phyloP scores from a whole-genome alignment of 306 rosid species.

The Malus asiatica region DNA sequence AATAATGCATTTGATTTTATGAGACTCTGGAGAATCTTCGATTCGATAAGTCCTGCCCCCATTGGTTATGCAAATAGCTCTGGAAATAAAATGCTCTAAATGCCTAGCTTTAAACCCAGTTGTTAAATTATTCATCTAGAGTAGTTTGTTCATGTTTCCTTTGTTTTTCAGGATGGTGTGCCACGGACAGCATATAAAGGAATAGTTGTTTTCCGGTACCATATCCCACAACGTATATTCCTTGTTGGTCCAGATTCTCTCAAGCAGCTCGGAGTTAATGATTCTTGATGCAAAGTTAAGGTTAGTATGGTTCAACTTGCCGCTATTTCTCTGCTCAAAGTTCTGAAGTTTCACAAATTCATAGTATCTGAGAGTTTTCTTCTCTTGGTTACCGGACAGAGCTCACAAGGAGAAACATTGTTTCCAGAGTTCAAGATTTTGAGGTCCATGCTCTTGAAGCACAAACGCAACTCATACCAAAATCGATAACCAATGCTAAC shows the following conservation, averaged over 20 bases:
- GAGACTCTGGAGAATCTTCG: not conserved
- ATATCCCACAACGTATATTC: slow-evolving; percentile 52
- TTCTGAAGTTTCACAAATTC: not conserved
- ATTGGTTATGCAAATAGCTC: not conserved
- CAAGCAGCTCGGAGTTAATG: slow-evolving; percentile 53
- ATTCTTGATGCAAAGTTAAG: slow-evolving; percentile 32
- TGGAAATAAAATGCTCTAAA: not conserved
- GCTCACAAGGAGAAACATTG: not conserved
- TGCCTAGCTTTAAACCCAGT: not conserved
- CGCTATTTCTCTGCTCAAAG: not conserved
- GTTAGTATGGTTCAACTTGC: slow-evolving; percentile 11
- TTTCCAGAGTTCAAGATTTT: not conserved
- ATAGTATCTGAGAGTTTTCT: not conserved
- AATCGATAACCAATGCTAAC: not conserved
- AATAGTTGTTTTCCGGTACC: slow-evolving; percentile 78
- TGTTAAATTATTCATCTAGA: slow-evolving; percentile 5
- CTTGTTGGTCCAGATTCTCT: slow-evolving; percentile 72
- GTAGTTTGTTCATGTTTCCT: slow-evolving; percentile 6
- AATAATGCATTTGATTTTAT: not conserved
- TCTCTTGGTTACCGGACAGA: not conserved
- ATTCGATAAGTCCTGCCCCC: not conserved
- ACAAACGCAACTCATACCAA: not conserved
- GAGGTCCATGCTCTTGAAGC: not conserved
- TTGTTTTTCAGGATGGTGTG: slow-evolving; percentile 69
- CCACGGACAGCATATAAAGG: slow-evolving; percentile 95